A percentile compares a stretch with the other conserved stretches of the same genome.
Evolutionary conservation across 2,329 filamentous ascomycete genomes (phyloP).

Genomic region (Cercospora brassicicola): DNA sequence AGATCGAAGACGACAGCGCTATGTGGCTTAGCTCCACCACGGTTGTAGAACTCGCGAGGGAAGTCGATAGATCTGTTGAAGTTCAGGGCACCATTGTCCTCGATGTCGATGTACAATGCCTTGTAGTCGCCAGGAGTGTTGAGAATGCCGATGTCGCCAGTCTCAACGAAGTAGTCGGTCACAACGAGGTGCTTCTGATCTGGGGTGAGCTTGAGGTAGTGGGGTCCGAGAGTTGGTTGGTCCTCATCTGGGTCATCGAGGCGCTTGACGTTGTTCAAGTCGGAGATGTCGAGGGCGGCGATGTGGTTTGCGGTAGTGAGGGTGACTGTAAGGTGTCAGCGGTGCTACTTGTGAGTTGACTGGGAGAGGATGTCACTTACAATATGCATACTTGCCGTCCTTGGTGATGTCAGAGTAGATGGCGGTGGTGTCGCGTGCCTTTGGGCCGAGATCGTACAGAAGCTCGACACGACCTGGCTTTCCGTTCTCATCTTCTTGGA

Average conservation of each 20-base stretch:
- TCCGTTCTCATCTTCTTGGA: not conserved
- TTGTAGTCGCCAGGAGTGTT: slow-evolving; percentile 64
- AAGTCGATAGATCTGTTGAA: slow-evolving; percentile 65
- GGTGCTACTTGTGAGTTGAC: not conserved
- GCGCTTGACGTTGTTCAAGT: slow-evolving; percentile 60
- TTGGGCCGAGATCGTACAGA: not conserved
- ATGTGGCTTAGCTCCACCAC: slow-evolving; percentile 60
- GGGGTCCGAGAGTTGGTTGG: slow-evolving; percentile 61
- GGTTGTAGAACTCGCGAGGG: slow-evolving; percentile 52
- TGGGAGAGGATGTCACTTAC: not conserved
- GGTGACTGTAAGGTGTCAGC: not conserved
- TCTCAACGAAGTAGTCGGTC: slow-evolving; percentile 67
- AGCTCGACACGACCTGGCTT: not conserved
- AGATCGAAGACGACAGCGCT: not conserved
- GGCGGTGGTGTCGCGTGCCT: not conserved
- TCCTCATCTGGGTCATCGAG: slow-evolving; percentile 60
- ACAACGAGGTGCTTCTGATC: slow-evolving; percentile 65
- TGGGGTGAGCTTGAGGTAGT: slow-evolving; percentile 64
- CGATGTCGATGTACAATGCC: slow-evolving; percentile 62
- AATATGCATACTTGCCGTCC: not conserved
- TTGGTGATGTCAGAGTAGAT: not conserved
- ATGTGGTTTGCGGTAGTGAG: not conserved
- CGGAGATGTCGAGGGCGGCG: not conserved
- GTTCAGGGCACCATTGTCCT: slow-evolving; percentile 54
- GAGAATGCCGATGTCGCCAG: slow-evolving; percentile 56